Evolutionary conservation across 2,329 filamentous ascomycete genomes (phyloP), one percentile per base, ranked within the genome.

Genomic region (Colletotrichum sp.): DNA sequence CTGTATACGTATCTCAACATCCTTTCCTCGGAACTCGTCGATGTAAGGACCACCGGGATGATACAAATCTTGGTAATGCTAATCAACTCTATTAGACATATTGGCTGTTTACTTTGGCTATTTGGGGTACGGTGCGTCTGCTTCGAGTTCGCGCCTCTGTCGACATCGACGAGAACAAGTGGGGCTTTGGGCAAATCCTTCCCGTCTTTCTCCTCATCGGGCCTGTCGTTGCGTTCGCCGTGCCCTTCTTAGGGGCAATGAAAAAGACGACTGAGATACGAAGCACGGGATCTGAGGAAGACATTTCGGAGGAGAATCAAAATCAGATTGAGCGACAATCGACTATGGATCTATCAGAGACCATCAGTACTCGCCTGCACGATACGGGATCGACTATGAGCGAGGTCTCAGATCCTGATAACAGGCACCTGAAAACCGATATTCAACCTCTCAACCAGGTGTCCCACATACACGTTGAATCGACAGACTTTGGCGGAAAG

Each of bases 221-320:
- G 3, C 43, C 43, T 0, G 43, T 48, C 18, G 9, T 21, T 48
- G 43, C 43, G 1, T 48, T 48, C 43, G 43, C 43, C 18, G 43
- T 48, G 18, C 43, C 43, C 18, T 48, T 48, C 43, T 21, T 48
- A 21, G 43, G 43, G 43, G 18, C 43, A 48, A 48, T 48, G 43
- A 48, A 48, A 2, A 21, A n/a, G 9, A 48, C 43, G 1, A 0
- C 18, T 4, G n/a, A 21, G 18, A 10, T 2, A 48, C 0, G 43
- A 48, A 21, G 18, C 18, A 6, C 18, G 43, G 9, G 0, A 1
- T 4, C 43, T 1, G 10, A 13, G 18, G 43, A 21, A 21, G 43
- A 48, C 1, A 2, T 12, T 0, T 21, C 43, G 10, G 43, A 48
- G 6, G 43, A 48, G 43, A n/a, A 7, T 6, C 18, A 7, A 48